Evolutionary conservation across 768 basidiomycete genomes (phyloP), one percentile per base, ranked within the genome.

Genomic region (Baorangia bicolor): DNA sequence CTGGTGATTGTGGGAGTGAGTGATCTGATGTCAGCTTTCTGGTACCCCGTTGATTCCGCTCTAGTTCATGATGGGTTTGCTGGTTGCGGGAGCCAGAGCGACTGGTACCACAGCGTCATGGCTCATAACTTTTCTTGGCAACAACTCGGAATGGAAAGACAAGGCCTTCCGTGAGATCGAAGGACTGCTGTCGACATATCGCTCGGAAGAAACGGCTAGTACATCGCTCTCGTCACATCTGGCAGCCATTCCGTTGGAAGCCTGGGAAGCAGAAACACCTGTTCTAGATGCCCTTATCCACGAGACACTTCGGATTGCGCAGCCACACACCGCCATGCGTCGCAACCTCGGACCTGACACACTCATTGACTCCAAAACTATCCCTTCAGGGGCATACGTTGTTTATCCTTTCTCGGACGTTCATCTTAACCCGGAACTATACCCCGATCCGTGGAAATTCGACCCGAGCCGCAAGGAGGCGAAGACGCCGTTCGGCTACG

Each of bases 41-140:
- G 54, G 54, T 30, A 48, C 61, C 50, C 49, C 59, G 35, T 38
- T 72, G 53, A 70, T 57, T 56, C 65, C 41, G 62, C 43, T 64
- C 39, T 62, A 90, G 88, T 90, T 92, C 69, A 87, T 89, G 56
- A 90, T 90, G 85, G 89, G 90, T 31, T 73, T 91, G 16, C 75
- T 92, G 53, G 86, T 89, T 53, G 89, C 89, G 31, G 89, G 89
- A n/a, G 85, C 88, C 39, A 80, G 89, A 65, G 87, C 89, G 13
- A 91, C 88, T 42, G 88, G 88, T 12, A 86, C 86, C 11, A 87
- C 88, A 77, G 88, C 88, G 37, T 88, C 85, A 30, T 92, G 89
- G 89, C 70, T 91, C 49, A 73, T 87, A 55, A 87, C 84, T 31
- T 92, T 82, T 70, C 79, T 92, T 38, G 86, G 85, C 21, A 82